These are phyloP conservation scores for Quercus wislizeni DNA, from an alignment of 306 rosid species.

Conservation along the genomic window DNA sequence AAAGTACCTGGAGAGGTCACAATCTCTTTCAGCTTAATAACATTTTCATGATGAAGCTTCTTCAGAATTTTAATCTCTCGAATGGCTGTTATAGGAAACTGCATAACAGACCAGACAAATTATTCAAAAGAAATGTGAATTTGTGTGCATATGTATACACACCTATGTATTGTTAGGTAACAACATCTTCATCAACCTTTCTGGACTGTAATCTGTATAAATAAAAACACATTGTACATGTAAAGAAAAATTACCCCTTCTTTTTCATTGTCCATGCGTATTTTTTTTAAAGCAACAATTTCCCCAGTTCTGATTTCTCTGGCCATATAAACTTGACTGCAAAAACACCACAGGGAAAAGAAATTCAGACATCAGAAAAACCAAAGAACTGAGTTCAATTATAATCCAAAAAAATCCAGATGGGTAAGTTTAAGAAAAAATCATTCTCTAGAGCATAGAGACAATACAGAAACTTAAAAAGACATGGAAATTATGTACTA, in stretches of 20 bases:
- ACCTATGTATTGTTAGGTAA: not conserved
- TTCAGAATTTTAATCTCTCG: slow-evolving; percentile 69
- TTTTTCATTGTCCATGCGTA: slow-evolving; percentile 74
- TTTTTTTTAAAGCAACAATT: slow-evolving; percentile 73
- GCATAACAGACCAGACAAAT: slow-evolving; percentile 12
- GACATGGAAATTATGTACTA: not conserved
- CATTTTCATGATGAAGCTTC: slow-evolving; percentile 66
- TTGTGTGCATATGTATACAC: not conserved
- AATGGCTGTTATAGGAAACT: slow-evolving; percentile 78
- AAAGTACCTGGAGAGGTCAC: slow-evolving; percentile 58
- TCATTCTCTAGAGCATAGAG: no score
- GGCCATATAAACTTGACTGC: slow-evolving; percentile 77
- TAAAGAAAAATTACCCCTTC: slow-evolving; percentile 52
- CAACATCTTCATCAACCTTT: not conserved
- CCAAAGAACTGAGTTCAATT: not conserved
- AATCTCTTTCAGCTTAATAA: slow-evolving; percentile 67
- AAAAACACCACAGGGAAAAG: not conserved
- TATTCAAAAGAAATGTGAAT: not conserved
- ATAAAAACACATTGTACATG: not conserved
- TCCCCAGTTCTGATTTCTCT: slow-evolving; percentile 64
- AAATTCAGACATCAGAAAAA: not conserved
- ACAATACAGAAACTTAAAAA: not conserved
- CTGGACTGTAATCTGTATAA: not conserved
- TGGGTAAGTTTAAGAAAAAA: not conserved
- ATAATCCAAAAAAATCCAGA: not conserved